Base-by-base conservation (phyloP, 192 early-diverging fungal genomes). In the Haplosporangium gracile region DNA sequence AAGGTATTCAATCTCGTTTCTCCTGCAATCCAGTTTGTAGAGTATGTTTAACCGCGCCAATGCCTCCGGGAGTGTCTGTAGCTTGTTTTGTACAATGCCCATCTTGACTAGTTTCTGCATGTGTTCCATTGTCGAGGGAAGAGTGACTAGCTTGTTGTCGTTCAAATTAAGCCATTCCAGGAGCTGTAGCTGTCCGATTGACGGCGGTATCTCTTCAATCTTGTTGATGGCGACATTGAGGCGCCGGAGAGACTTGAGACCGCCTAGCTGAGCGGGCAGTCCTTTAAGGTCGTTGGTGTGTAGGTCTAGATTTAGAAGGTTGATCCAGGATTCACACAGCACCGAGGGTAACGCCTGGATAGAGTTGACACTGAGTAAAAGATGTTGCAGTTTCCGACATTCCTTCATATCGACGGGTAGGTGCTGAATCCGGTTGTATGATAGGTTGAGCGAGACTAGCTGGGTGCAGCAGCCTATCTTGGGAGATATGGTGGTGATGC, bases 151-250 rank as follows among this genome's bases (percentile, higher is more conserved):
- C 34, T 84, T 75, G 72, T 91, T 91, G 69, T 91, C 90, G 47
- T 91, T 91, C 4, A 91, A 45, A 32, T 90, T 91, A 5, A 91
- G 72, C 90, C 89, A 91, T 55, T 91, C 89, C 9, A 91, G 49
- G 0, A 79, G 70, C 13, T 24, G 49, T 1, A 88, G 65, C 29
- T 81, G 75, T 9, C 89, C 88, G 38, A 91, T 85, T n/a, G 83
- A 77, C 0, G 43, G 24, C 15, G 90, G 90, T 40, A 91, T 63
- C 7, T 77, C 71, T 0, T 53, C 51, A 26, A 91, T 80, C 26
- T 81, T 78, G 76, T 91, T 91, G 80, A 91, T 91, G 9, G 90
- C 90, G 34, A 91, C 43, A 60, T 91, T 91, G 1, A 91, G 70
- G 43, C 90, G 71, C n/a, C 82, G 40, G 0, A 91, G 79, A 4